phyloP scores from a whole-genome alignment of 148 eudicot species.

The Chenopodium album region DNA sequence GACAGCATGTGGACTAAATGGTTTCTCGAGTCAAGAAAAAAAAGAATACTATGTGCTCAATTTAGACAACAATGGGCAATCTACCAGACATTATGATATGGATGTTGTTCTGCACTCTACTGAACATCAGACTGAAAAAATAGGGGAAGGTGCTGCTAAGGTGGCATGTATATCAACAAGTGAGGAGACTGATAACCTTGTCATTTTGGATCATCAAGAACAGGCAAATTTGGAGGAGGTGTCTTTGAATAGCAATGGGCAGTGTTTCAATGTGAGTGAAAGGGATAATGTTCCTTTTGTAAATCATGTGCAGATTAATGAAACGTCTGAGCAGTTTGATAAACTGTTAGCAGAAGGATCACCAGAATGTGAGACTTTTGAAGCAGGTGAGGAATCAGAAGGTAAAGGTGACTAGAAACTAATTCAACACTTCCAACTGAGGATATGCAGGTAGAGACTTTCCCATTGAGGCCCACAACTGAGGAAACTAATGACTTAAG shows the following conservation, averaged over 20 bases:
- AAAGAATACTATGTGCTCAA: conserved; percentile 21
- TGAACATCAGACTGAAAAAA: conserved; percentile 1
- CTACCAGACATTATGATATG: conserved; percentile 20
- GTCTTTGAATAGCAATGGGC: conserved; percentile 9
- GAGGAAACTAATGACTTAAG: conserved; percentile 30
- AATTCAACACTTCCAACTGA: conserved; percentile 17
- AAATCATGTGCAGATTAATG: conserved; percentile 31
- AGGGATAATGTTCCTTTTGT: conserved; percentile 13
- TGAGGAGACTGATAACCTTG: background rate
- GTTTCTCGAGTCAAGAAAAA: conserved; percentile 18
- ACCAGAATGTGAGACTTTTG: conserved; percentile 21
- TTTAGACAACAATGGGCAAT: conserved; percentile 23
- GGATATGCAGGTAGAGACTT: conserved; percentile 56
- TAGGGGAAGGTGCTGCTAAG: conserved; percentile 17
- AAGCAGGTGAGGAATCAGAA: conserved; percentile 25
- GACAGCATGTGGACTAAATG: conserved; percentile 24
- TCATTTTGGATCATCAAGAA: conserved; percentile 13
- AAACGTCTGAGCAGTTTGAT: conserved; percentile 30
- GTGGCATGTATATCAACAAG: background rate
- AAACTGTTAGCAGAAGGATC: conserved; percentile 20
- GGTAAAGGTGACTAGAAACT: conserved; percentile 21
- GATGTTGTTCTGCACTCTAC: conserved; percentile 18
- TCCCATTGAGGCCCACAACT: conserved; percentile 51
- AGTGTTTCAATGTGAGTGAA: conserved; percentile 20
- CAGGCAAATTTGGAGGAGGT: background rate